These are phyloP conservation scores for Diaporthe australafricana DNA, from an alignment of 2,329 filamentous ascomycete genomes.

Conservation along the genomic window DNA sequence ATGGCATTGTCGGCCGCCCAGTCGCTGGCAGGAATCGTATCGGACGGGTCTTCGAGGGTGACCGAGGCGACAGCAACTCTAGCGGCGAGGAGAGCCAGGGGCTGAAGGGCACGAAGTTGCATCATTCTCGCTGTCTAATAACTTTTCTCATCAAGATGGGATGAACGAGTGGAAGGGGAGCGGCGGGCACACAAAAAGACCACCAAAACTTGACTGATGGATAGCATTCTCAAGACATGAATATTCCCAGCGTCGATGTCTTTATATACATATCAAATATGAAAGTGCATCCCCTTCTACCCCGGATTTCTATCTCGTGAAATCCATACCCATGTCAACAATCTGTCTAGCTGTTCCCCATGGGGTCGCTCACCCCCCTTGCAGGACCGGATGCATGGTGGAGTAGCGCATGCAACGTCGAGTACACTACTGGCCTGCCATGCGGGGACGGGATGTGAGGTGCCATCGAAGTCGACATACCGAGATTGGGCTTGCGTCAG, in stretches of 20 bases:
- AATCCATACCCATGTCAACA: not conserved
- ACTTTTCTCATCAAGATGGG: not conserved
- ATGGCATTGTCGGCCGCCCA: conserved; percentile 41
- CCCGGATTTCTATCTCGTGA: not conserved
- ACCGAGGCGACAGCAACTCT: conserved; percentile 8
- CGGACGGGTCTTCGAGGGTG: conserved; percentile 35
- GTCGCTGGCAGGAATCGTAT: conserved; percentile 36
- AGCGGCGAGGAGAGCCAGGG: not conserved
- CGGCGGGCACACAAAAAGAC: not conserved
- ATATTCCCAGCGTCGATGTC: not conserved
- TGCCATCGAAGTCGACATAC: conserved; percentile 5
- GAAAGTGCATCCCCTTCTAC: not conserved
- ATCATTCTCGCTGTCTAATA: conserved; percentile 2
- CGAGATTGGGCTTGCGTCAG: conserved; percentile 13
- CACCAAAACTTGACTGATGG: not conserved
- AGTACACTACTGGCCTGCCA: not conserved
- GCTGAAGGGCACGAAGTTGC: not conserved
- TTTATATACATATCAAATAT: not conserved
- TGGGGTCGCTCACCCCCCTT: not conserved
- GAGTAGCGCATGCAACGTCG: conserved; percentile 1
- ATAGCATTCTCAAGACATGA: not conserved
- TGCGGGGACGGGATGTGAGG: conserved; percentile 12
- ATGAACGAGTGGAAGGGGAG: conserved; percentile 10
- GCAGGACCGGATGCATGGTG: conserved; percentile 11
- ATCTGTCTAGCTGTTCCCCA: not conserved